Evolutionary conservation across 352 stramenopile genomes (phyloP), one percentile per base, ranked within the genome.

Genomic region (Pythium biforme): DNA sequence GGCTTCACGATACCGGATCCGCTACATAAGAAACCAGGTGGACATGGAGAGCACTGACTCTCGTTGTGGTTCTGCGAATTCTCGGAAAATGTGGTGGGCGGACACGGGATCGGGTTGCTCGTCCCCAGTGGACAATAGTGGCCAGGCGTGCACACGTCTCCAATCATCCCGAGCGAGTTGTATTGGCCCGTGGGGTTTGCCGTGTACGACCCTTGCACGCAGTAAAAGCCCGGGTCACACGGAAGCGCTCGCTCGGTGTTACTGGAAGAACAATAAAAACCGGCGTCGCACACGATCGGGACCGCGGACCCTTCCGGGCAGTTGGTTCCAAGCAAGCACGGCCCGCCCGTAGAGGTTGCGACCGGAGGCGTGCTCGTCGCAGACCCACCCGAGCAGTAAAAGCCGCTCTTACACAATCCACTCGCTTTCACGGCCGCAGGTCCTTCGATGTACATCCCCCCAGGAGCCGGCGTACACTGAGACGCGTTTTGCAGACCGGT

Each of bases 181-280:
- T 68, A 81, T 62, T 90, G 70, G 0, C 85, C 83, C 0, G 81
- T 92, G 9, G 85, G 85, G 2, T 74, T 88, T 9, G 80, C 71
- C 1, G 85, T 94, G 63, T 78, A 96, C 14, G 84, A 93, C 10
- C 85, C 84, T 63, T 95, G 88, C 0, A 96, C 69, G 52, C 90
- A 98, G 64, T 95, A 97, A 64, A 92, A 97, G 0, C 92, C 92
- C 33, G 79, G 61, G 5, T 79, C 64, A 34, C 92, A 98, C 0
- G 81, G 77, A 9, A 92, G 29, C 6, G 87, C 84, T 34, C 75
- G 68, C 12, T 91, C 70, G 0, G 76, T 89, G 58, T 95, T 92
- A 4, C 80, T 87, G 5, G 86, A 91, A 0, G 77, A 76, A 47
- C 88, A 96, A 54, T 94, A 95, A 4, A 75, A 79, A 3, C 87